Evolutionary conservation across 768 basidiomycete species (phyloP).

Genomic region (Scleroderma bovista): DNA sequence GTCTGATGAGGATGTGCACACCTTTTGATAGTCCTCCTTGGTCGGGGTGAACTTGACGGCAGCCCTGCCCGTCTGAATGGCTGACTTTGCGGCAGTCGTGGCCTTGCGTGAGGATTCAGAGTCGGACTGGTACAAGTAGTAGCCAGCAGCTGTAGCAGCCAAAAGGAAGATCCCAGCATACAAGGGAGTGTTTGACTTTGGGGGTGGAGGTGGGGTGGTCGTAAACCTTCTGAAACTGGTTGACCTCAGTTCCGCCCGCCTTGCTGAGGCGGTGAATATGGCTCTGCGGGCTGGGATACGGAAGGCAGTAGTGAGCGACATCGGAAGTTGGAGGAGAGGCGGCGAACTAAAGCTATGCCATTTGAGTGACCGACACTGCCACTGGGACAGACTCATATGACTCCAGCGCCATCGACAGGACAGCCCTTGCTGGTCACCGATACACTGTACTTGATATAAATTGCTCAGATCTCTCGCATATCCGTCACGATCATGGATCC

Average conservation of each 20-base stretch:
- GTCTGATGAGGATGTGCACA: conserved; percentile 17
- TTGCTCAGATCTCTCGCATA: too few species aligned
- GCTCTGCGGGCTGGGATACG: conserved; percentile 47
- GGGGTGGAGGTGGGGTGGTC: conserved; percentile 39
- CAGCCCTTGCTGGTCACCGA: too few species aligned
- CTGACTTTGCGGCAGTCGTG: conserved; percentile 53
- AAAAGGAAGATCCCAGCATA: conserved; percentile 59
- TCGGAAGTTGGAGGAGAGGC: conserved; percentile 22
- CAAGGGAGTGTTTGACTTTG: conserved; percentile 54
- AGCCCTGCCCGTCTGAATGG: conserved; percentile 55
- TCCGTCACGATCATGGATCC: conserved; percentile 28
- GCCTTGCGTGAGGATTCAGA: conserved; percentile 46
- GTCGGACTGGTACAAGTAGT: conserved; percentile 48
- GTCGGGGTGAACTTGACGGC: conserved; percentile 67
- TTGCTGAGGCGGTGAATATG: conserved; percentile 24
- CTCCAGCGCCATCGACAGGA: too few species aligned
- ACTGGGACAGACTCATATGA: too few species aligned
- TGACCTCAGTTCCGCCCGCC: conserved; percentile 31
- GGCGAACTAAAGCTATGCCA: too few species aligned
- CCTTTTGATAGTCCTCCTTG: conserved; percentile 89
- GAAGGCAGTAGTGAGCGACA: conserved; percentile 50
- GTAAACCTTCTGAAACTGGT: conserved; percentile 54
- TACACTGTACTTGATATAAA: too few species aligned
- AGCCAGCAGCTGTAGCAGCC: conserved; percentile 56
- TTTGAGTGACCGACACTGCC: too few species aligned